Evolutionary conservation across 116 monocot species (phyloP).

Genomic region (Iris pallida): DNA sequence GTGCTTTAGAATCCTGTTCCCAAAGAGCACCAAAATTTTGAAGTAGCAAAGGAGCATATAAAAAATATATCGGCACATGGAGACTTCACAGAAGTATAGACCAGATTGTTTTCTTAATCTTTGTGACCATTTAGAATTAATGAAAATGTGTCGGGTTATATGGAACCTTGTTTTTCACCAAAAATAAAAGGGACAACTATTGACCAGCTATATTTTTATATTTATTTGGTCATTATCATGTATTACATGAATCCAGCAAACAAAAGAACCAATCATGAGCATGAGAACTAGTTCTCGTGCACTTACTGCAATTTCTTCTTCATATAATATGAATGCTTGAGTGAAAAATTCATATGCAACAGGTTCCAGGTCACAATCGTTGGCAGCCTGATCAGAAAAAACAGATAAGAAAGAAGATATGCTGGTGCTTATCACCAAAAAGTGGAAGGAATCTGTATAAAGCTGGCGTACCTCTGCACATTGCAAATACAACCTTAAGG

Average conservation of each 20-base stretch:
- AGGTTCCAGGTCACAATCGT: conserved; percentile 93
- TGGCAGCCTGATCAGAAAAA: conserved; percentile 62
- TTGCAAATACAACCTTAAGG: conserved; percentile 88
- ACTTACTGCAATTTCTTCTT: conserved; percentile 92
- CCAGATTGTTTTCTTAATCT: no score
- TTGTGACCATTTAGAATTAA: no score
- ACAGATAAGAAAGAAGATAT: background rate
- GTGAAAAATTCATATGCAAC: conserved; percentile 96
- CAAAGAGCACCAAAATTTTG: background rate
- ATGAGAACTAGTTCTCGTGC: background rate
- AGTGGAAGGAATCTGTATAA: background rate
- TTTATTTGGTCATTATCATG: no score
- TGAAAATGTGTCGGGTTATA: no score
- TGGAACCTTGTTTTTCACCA: background rate
- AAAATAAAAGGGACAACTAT: background rate
- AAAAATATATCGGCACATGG: background rate
- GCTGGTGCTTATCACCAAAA: background rate
- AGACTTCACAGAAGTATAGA: background rate
- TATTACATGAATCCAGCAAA: background rate
- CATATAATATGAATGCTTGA: conserved; percentile 87
- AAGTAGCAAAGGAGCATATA: background rate
- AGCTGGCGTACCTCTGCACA: conserved; percentile 83
- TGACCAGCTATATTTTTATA: background rate
- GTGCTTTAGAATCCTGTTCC: conserved; percentile 85
- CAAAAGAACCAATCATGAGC: no score